A percentile compares a stretch with the other conserved stretches of the same genome.
These are phyloP conservation scores for Aspergillus funiculosus DNA, from an alignment of 495 filamentous ascomycete genomes.

Conservation along the genomic window DNA sequence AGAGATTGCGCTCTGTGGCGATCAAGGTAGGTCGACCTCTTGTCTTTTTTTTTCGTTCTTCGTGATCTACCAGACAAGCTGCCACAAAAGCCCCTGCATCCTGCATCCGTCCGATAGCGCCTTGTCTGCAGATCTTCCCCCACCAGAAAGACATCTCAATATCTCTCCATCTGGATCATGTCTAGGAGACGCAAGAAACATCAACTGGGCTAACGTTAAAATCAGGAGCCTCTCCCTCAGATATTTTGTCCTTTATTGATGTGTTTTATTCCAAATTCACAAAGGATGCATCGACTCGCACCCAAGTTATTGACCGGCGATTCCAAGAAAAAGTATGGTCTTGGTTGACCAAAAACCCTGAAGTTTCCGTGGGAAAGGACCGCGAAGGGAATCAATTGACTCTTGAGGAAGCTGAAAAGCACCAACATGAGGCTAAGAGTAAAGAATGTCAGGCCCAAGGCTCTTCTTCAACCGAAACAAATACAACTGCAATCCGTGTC, in stretches of 20 bases:
- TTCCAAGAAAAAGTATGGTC: conserved; percentile 53
- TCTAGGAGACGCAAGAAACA: too few relatives aligned
- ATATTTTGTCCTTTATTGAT: conserved; percentile 36
- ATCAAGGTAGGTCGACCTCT: conserved; percentile 55
- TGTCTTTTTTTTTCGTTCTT: conserved; percentile 9
- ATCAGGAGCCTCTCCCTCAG: conserved; percentile 37
- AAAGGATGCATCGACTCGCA: conserved; percentile 17
- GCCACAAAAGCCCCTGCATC: conserved; percentile 8
- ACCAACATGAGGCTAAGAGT: conserved; percentile 6
- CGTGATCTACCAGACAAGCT: not conserved
- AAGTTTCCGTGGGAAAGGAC: conserved; percentile 45
- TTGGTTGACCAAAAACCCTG: conserved; percentile 49
- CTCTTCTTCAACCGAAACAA: not conserved
- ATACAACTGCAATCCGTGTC: conserved; percentile 32
- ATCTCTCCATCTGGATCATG: too few relatives aligned
- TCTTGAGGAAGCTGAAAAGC: conserved; percentile 41
- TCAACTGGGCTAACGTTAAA: conserved; percentile 8
- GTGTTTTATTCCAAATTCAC: conserved; percentile 32
- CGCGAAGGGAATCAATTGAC: conserved; percentile 39
- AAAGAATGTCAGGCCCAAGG: conserved; percentile 6
- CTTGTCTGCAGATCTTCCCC: not conserved
- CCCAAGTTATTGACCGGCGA: conserved; percentile 40
- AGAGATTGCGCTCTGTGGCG: conserved; percentile 65
- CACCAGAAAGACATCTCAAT: too few relatives aligned
- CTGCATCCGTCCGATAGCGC: conserved; percentile 9